Percentiles rank a stretch among this genome's conserved stretches.
Evolutionary conservation across 176 grass and related monocot species (phyloP).

Genomic region (Secale cereale): DNA sequence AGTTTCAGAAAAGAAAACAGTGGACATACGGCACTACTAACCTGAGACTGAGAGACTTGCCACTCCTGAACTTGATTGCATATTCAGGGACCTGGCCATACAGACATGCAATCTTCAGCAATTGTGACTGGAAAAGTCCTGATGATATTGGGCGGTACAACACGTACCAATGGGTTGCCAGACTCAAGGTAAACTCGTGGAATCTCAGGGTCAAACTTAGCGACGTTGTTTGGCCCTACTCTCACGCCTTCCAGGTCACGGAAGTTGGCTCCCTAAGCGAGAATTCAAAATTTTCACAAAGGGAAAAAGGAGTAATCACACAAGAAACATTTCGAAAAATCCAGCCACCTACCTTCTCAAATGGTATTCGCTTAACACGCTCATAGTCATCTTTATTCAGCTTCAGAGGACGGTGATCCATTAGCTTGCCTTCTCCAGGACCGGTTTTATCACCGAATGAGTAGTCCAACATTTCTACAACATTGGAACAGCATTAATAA

Average conservation of each 20-base stretch:
- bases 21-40: slow-evolving; percentile 1
- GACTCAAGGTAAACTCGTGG: slow-evolving; percentile 42
- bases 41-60: slow-evolving; percentile 44
- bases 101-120: not conserved
- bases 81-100: slow-evolving; percentile 63
- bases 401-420: slow-evolving; percentile 58
- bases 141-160: not conserved
- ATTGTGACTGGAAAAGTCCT: not conserved
- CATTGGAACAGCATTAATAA: not conserved
- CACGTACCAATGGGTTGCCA: slow-evolving; percentile 70
- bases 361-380: slow-evolving; percentile 55
- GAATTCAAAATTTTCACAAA: not conserved
- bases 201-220: slow-evolving; percentile 53
- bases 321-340: not conserved
- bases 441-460: slow-evolving; percentile 24
- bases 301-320: not conserved
- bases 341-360: slow-evolving; percentile 45
- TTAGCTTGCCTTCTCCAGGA: slow-evolving; percentile 29
- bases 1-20: not conserved
- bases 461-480: slow-evolving; percentile 53
- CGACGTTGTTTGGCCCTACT: slow-evolving; percentile 59
- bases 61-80: slow-evolving; percentile 63
- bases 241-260: slow-evolving; percentile 61
- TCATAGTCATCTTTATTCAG: slow-evolving; percentile 58
- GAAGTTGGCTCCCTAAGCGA: slow-evolving; percentile 77